These are phyloP conservation scores for Ceratobasidium sp. DNA, from an alignment of 1,284 basidiomycete species.

Conservation along the genomic window DNA sequence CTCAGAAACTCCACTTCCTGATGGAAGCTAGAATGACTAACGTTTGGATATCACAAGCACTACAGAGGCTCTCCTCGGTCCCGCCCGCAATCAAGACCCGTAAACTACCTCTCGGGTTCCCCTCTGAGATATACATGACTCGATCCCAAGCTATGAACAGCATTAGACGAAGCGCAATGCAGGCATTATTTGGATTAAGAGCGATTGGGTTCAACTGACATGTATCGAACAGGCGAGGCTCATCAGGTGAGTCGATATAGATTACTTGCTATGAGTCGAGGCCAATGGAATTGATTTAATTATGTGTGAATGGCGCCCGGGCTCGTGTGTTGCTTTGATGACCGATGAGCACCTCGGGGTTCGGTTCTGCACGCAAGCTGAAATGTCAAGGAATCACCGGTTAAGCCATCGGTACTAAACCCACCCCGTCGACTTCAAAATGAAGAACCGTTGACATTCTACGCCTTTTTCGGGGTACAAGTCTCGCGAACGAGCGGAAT, in stretches of 20 bases:
- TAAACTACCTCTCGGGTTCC: too few relatives aligned
- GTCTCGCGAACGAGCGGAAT: too few relatives aligned
- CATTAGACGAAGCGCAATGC: not conserved
- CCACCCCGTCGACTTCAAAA: not conserved
- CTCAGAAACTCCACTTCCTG: too few relatives aligned
- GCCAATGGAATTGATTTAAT: not conserved
- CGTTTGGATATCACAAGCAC: too few relatives aligned
- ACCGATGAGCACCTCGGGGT: not conserved
- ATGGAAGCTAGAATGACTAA: too few relatives aligned
- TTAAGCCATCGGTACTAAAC: not conserved
- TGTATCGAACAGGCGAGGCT: not conserved
- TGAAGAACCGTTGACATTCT: too few relatives aligned
- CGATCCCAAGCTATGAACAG: not conserved
- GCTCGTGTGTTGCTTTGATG: not conserved
- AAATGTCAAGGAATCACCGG: not conserved
- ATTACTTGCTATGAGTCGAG: not conserved
- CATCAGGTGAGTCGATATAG: slow-evolving; percentile 1
- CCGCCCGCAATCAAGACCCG: too few relatives aligned
- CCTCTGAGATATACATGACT: too few relatives aligned
- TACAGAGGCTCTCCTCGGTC: too few relatives aligned
- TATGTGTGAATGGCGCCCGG: not conserved
- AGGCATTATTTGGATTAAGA: not conserved
- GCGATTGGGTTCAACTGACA: not conserved
- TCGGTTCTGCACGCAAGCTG: too few relatives aligned
- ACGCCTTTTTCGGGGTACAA: too few relatives aligned